These are phyloP conservation scores for Schizosaccharomyces japonicus DNA, from an alignment of 805 yeast genomes.

Conservation along the genomic window DNA sequence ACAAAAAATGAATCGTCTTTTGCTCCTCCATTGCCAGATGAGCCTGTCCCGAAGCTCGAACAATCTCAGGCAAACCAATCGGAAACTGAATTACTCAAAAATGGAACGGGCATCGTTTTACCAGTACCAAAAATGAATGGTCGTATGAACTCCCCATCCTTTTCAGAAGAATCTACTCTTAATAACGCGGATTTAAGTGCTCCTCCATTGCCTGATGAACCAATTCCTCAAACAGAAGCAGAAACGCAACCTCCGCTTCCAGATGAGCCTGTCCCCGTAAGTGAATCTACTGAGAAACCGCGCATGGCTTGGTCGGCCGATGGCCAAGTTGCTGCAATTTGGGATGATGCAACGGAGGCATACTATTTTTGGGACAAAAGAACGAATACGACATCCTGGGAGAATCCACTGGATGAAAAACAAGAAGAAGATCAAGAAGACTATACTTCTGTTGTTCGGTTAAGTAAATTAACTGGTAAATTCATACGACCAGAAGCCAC, in stretches of 20 bases:
- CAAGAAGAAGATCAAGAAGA: neutral
- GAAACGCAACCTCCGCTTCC: neutral
- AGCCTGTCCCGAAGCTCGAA: neutral
- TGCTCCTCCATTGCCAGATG: neutral
- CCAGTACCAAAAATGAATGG: no score
- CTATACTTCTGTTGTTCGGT: neutral
- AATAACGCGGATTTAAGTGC: neutral
- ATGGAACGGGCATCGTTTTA: no score
- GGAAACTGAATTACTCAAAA: no score
- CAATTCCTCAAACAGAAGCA: neutral
- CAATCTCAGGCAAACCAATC: neutral
- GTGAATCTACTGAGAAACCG: neutral
- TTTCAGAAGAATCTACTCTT: neutral
- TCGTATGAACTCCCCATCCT: no score
- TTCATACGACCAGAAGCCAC: neutral
- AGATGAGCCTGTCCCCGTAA: neutral
- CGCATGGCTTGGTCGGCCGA: slow-evolving; percentile 3
- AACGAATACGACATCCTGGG: slow-evolving; percentile 3
- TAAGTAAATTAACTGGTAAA: neutral
- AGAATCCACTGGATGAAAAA: neutral
- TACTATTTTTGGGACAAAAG: slow-evolving; percentile 4
- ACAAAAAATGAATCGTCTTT: no score
- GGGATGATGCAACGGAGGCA: neutral
- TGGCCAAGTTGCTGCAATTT: neutral
- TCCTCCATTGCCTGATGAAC: neutral